phyloP scores from a whole-genome alignment of 768 basidiomycete genomes.

The Fistulinella prunicolor region DNA sequence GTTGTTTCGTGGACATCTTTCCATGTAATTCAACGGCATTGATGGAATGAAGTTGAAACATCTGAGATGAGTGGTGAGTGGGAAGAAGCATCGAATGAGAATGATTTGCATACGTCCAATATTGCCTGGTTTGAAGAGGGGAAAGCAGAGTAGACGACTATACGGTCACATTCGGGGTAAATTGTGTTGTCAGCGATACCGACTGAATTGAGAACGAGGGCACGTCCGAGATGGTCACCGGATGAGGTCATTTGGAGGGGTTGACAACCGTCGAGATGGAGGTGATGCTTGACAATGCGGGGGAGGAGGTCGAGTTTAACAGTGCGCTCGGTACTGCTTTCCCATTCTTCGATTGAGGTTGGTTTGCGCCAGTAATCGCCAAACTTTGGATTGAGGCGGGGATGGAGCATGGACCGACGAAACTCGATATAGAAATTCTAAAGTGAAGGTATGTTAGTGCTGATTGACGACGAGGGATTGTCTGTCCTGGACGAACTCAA shows the following conservation, averaged over 20 bases:
- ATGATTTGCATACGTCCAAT: background rate
- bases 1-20: background rate
- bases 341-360: background rate
- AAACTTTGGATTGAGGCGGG: background rate
- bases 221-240: background rate
- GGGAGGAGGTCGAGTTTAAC: slow-evolving; percentile 11
- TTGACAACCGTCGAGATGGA: background rate
- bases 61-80: background rate
- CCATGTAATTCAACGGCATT: slow-evolving; percentile 3
- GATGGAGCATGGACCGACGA: slow-evolving; percentile 4
- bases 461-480: no score
- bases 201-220: background rate
- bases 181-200: background rate
- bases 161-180: slow-evolving; percentile 1
- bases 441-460: background rate
- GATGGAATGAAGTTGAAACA: background rate
- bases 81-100: background rate
- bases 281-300: background rate
- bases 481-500: no score
- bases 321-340: background rate
- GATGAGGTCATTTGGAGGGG: background rate
- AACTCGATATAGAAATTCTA: slow-evolving; percentile 20
- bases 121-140: slow-evolving; percentile 1
- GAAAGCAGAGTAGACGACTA: slow-evolving; percentile 15
- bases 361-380: background rate